Evolutionary conservation across 352 stramenopile genomes (phyloP).

Genomic region (Phytophthora pseudosyringae): DNA sequence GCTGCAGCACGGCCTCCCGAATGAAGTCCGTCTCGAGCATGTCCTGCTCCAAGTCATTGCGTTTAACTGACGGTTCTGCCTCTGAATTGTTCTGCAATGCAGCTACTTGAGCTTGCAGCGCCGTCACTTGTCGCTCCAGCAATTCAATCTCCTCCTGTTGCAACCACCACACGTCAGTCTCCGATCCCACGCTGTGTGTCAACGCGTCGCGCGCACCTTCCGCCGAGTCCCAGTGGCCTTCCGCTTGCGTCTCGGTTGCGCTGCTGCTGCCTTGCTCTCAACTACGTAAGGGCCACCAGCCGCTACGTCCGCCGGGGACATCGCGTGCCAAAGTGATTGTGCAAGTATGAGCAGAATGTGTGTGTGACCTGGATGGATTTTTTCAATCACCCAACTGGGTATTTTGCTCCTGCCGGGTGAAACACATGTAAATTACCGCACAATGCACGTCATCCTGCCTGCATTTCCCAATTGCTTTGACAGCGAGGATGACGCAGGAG

Average conservation of each 20-base stretch:
- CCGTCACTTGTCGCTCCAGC: slow-evolving; percentile 24
- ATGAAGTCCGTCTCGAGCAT: slow-evolving; percentile 30
- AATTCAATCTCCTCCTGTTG: slow-evolving; percentile 29
- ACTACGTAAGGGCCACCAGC: background rate
- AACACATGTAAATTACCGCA: too few species aligned
- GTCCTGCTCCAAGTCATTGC: slow-evolving; percentile 15
- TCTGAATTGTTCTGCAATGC: slow-evolving; percentile 15
- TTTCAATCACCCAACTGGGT: slow-evolving; percentile 5
- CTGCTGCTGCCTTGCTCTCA: background rate
- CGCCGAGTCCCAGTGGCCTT: slow-evolving; percentile 26
- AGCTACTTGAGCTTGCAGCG: slow-evolving; percentile 19
- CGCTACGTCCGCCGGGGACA: background rate
- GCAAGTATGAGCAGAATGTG: too few species aligned
- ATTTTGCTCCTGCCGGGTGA: too few species aligned
- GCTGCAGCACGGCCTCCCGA: slow-evolving; percentile 30
- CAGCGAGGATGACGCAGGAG: too few species aligned
- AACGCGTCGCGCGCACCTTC: slow-evolving; percentile 1
- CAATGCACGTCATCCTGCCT: too few species aligned
- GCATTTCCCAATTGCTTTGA: too few species aligned
- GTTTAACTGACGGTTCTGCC: slow-evolving; percentile 8
- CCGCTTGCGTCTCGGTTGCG: slow-evolving; percentile 13
- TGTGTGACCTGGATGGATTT: slow-evolving; percentile 1
- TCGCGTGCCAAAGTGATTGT: background rate
- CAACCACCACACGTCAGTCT: slow-evolving; percentile 3
- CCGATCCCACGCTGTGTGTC: background rate